These are phyloP conservation scores for Cicer judaicum DNA, from an alignment of 306 rosid genomes.

Conservation along the genomic window DNA sequence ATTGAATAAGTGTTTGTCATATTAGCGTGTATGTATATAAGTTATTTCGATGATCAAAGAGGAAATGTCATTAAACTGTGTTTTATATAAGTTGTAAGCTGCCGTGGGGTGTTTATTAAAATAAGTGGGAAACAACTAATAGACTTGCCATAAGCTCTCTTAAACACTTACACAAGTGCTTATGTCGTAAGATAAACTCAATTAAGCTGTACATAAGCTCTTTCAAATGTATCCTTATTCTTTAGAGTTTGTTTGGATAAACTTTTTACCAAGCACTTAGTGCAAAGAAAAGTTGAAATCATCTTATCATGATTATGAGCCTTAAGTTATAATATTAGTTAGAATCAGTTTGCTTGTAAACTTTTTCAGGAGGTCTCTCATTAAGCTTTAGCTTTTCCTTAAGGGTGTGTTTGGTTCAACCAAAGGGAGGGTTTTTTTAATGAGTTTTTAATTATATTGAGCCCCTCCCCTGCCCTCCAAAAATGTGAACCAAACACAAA, in stretches of 20 bases:
- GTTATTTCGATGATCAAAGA: not conserved
- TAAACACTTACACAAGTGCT: not conserved
- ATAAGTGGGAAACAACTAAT: not conserved
- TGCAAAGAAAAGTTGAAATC: not conserved
- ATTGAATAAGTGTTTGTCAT: not conserved
- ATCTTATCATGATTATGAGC: not conserved
- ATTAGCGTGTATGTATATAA: not conserved
- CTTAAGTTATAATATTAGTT: not conserved
- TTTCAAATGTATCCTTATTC: not conserved
- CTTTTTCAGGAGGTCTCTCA: not conserved
- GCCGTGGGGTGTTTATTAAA: not conserved
- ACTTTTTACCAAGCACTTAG: not conserved
- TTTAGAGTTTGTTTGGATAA: not conserved
- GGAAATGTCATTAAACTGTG: not conserved
- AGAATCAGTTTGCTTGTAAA: not conserved
- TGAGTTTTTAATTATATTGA: no score
- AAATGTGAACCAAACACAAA: no score
- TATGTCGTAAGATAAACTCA: not conserved
- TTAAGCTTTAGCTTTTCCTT: not conserved
- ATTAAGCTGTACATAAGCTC: not conserved
- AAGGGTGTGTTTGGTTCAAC: no score
- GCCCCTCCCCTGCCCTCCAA: no score
- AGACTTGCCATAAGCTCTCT: not conserved
- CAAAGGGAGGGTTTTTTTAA: no score
- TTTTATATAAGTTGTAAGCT: not conserved